phyloP scores from a whole-genome alignment of 1,284 basidiomycete species.

The Heterobasidion annosum region DNA sequence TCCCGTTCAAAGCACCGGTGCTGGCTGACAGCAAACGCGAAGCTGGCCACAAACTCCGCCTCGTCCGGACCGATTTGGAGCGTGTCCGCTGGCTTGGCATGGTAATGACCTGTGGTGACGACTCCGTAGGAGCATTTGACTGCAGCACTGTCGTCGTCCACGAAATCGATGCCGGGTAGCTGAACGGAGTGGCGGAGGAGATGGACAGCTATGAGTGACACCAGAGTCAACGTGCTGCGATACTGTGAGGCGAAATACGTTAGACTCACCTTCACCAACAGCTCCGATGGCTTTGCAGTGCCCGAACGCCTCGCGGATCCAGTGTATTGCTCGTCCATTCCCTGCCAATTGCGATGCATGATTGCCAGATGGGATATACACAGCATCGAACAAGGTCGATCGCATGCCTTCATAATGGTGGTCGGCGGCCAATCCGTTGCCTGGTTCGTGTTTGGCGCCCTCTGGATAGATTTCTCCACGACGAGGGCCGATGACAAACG shows the following conservation, averaged over 20 bases:
- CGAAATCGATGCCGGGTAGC: conserved; percentile 32
- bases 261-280: conserved; percentile 48
- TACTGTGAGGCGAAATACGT: neutral
- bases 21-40: conserved; percentile 53
- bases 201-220: conserved; percentile 28
- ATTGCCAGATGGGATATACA: conserved; percentile 63
- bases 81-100: conserved; percentile 29
- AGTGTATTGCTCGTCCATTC: conserved; percentile 57
- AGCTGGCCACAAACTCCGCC: conserved; percentile 47
- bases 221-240: neutral
- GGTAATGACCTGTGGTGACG: conserved; percentile 47
- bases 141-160: conserved; percentile 20
- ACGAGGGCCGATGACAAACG: conserved; percentile 61
- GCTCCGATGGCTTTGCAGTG: conserved; percentile 76
- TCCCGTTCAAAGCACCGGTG: conserved; percentile 58
- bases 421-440: conserved; percentile 39
- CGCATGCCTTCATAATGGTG: conserved; percentile 71
- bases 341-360: conserved; percentile 41
- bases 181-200: conserved; percentile 38
- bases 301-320: conserved; percentile 71
- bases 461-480: conserved; percentile 49
- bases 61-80: conserved; percentile 33
- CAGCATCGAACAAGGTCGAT: conserved; percentile 73
- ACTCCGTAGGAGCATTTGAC: conserved; percentile 52
- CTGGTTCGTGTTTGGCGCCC: conserved; percentile 21